Evolutionary conservation across 345 rosid genomes (phyloP), one percentile per base, ranked within the genome.

Genomic region (Orychophragmus violaceus): DNA sequence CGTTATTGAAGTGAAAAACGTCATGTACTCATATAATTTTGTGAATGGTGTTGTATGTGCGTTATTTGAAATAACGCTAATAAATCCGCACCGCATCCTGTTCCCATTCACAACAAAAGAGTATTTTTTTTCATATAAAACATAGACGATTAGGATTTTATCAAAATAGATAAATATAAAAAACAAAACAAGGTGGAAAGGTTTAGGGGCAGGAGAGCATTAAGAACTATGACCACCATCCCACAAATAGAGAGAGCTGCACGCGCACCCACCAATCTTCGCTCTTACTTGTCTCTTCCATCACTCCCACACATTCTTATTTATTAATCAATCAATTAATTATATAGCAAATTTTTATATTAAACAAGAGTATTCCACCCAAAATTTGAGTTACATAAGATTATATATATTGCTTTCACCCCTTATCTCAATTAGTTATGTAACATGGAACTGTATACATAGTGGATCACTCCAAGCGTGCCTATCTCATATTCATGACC

Each of bases 191-290:
- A 39, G 36, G 18, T 19, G 54, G 59, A 35, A 37, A 64, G 4
- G 28, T 36, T 63, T 16, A 46, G 6, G 45, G 61, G 64, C 23
- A 32, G 22, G 57, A 54, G 69, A 63, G 33, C 51, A 73, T 57
- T 50, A 24, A 59, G 68, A 73, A 87, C 59, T 73, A 79, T 82
- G 82, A 82, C 85, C 85, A 79, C 87, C 81, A 70, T 79, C 80
- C 85, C 87, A 79, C 84, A 59, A 69, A 72, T 71, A 73, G 56
- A 44, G 56, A 44, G 70, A 42, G 66, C 75, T 71, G 89, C 91
- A 85, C 79, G 90, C 90, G 95, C 87, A 85, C 60, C 82, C 89
- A 85, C 86, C 83, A 72, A 83, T 76, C 83, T 75, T 74, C 50
- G 39, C 36, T 44, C 59, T 68, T 35, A 64, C 68, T 62, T 29